Percentiles rank a stretch among this genome's conserved stretches.
Conservation (phyloP, 257 asterid genomes). For the Plectranthus barbatus region DNA sequence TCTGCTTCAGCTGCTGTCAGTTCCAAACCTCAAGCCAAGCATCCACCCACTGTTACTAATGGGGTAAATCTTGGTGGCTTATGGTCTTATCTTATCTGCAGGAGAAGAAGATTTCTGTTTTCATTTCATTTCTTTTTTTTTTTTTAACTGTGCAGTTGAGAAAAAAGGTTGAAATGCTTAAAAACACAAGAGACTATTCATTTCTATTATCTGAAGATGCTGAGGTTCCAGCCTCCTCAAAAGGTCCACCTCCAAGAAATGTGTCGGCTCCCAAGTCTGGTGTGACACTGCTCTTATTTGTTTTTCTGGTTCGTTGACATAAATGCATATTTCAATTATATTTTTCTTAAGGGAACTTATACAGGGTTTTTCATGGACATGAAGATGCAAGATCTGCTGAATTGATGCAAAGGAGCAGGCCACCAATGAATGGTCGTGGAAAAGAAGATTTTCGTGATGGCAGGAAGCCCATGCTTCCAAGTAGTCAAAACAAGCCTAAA, state of each 20-base stretch:
- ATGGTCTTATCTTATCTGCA: background rate
- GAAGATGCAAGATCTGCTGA: slow-evolving; percentile 58
- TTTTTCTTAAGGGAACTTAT: slow-evolving; percentile 55
- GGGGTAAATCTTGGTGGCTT: slow-evolving; percentile 38
- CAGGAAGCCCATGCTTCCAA: slow-evolving; percentile 23
- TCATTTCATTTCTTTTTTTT: background rate
- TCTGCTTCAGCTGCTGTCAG: slow-evolving; percentile 31
- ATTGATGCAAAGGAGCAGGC: slow-evolving; percentile 33
- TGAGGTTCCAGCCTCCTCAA: slow-evolving; percentile 51
- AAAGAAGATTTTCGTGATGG: slow-evolving; percentile 43
- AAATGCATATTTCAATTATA: slow-evolving; percentile 16
- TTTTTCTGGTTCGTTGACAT: slow-evolving; percentile 19
- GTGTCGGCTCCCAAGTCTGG: slow-evolving; percentile 57
- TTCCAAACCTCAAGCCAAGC: slow-evolving; percentile 34
- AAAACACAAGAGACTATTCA: slow-evolving; percentile 83
- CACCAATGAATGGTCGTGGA: slow-evolving; percentile 25
- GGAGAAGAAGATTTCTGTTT: background rate
- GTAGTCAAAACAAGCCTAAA: slow-evolving; percentile 36
- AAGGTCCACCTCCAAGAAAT: slow-evolving; percentile 40
- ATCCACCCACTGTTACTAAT: slow-evolving; percentile 36
- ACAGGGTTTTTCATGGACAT: slow-evolving; percentile 63
- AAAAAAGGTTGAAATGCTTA: slow-evolving; percentile 59
- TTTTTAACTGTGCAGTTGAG: slow-evolving; percentile 44
- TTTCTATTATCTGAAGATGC: slow-evolving; percentile 77
- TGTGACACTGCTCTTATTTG: slow-evolving; percentile 28